Percentiles rank a stretch among this genome's conserved stretches.
Evolutionary conservation across 1,284 basidiomycete species (phyloP).

Genomic region (Puccinia horiana): DNA sequence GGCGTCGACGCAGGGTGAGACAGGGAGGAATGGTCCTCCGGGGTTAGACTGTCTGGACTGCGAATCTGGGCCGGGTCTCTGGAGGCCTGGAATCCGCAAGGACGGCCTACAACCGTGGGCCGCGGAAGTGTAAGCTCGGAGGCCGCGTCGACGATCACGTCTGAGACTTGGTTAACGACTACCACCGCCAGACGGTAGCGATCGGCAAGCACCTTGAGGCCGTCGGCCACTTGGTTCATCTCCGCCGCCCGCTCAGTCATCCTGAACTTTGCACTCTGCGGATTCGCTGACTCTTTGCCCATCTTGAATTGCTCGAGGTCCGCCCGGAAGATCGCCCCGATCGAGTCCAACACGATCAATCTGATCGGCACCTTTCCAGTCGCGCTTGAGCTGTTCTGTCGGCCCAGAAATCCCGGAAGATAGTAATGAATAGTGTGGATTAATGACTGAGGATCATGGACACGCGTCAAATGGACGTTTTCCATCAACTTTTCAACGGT

Average conservation of each 20-base stretch:
- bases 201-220: slow-evolving; percentile 65
- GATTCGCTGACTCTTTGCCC: slow-evolving; percentile 59
- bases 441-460: slow-evolving; percentile 67
- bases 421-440: slow-evolving; percentile 68
- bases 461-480: slow-evolving; percentile 68
- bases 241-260: slow-evolving; percentile 59
- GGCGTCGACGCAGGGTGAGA: slow-evolving; percentile 43
- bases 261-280: slow-evolving; percentile 62
- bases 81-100: not conserved
- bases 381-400: slow-evolving; percentile 27
- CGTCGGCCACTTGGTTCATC: slow-evolving; percentile 48
- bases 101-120: slow-evolving; percentile 49
- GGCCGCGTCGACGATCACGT: slow-evolving; percentile 64
- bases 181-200: slow-evolving; percentile 71
- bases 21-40: slow-evolving; percentile 50
- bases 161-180: slow-evolving; percentile 82
- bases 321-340: slow-evolving; percentile 75
- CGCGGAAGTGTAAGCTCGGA: not conserved
- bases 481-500: slow-evolving; percentile 61
- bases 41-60: slow-evolving; percentile 1
- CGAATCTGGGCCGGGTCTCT: not conserved
- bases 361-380: slow-evolving; percentile 59
- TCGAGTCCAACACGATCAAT: slow-evolving; percentile 75
- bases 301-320: slow-evolving; percentile 59
- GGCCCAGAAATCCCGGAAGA: slow-evolving; percentile 67